Percentiles rank a stretch among this genome's conserved stretches.
These are phyloP conservation scores for Globisporangium yorkense DNA, from an alignment of 352 stramenopile genomes.

Conservation along the genomic window DNA sequence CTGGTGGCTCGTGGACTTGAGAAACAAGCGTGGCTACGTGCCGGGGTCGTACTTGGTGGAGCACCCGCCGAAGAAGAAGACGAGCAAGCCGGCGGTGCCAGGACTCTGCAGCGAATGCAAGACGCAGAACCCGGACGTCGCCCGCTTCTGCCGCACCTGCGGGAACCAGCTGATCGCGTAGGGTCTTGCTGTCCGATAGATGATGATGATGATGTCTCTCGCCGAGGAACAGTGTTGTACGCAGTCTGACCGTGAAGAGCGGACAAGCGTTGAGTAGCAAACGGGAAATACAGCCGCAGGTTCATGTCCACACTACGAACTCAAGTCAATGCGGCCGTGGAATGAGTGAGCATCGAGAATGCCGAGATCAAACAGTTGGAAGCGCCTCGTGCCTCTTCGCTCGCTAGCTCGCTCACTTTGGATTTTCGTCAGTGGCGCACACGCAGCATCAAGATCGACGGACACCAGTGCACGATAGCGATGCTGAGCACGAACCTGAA, in stretches of 20 bases:
- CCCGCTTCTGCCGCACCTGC: conserved; percentile 76
- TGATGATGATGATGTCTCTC: neutral
- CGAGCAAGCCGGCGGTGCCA: conserved; percentile 24
- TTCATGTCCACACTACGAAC: neutral
- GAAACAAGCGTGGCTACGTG: conserved; percentile 68
- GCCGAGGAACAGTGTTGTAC: neutral
- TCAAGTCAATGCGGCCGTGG: too few relatives aligned
- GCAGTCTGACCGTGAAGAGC: too few relatives aligned
- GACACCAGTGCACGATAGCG: too few relatives aligned
- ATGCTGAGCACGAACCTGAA: neutral
- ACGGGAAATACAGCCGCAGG: neutral
- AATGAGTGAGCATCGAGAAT: too few relatives aligned
- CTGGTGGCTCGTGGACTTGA: conserved; percentile 77
- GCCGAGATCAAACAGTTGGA: too few relatives aligned
- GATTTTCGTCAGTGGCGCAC: neutral
- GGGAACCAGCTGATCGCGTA: conserved; percentile 69
- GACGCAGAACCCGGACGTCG: conserved; percentile 69
- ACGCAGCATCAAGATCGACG: too few relatives aligned
- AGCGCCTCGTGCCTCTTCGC: too few relatives aligned
- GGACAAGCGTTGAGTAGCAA: neutral
- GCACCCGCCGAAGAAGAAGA: conserved; percentile 39
- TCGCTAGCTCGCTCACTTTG: neutral
- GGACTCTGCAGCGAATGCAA: conserved; percentile 64
- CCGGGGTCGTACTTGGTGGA: conserved; percentile 81
- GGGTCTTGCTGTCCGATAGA: neutral